Percentiles rank a stretch among this genome's conserved stretches.
These are phyloP conservation scores for Saraca asoca DNA, from an alignment of 331 rosid species.

Conservation along the genomic window DNA sequence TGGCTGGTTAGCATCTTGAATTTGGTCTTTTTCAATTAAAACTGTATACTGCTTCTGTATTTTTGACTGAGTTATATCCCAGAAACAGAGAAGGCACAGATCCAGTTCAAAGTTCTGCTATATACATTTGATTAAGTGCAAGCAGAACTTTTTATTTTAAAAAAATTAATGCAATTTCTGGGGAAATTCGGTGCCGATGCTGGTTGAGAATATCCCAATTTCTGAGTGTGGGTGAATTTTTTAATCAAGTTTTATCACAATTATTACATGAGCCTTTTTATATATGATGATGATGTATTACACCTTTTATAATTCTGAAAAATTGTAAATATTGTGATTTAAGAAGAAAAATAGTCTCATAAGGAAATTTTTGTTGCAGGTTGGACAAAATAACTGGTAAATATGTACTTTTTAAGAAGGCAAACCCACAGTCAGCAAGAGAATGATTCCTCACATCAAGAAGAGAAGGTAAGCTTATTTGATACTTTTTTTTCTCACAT, in stretches of 20 bases:
- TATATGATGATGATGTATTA: neutral
- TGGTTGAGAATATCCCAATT: neutral
- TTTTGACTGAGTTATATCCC: neutral
- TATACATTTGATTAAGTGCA: constrained; percentile 2
- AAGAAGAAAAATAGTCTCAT: neutral
- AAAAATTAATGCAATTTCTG: neutral
- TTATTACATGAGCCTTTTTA: neutral
- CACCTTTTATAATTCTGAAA: neutral
- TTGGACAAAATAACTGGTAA: constrained; percentile 36
- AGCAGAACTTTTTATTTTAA: neutral
- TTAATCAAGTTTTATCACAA: constrained; percentile 13
- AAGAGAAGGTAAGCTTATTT: constrained; percentile 44
- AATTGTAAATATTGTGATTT: too few species aligned
- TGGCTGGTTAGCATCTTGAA: neutral
- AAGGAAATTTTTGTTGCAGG: constrained; percentile 1
- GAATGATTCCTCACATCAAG: constrained; percentile 46
- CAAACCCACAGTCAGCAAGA: constrained; percentile 54
- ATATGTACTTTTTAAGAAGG: constrained; percentile 61
- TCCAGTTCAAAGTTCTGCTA: neutral
- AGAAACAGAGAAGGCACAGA: too few species aligned
- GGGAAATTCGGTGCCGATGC: neutral
- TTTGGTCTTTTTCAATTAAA: neutral
- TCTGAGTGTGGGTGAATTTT: neutral
- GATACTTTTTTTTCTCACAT: neutral
- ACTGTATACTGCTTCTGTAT: neutral